Conservation (phyloP, 2,329 filamentous ascomycete genomes). For the Lachnellula hyalina region DNA sequence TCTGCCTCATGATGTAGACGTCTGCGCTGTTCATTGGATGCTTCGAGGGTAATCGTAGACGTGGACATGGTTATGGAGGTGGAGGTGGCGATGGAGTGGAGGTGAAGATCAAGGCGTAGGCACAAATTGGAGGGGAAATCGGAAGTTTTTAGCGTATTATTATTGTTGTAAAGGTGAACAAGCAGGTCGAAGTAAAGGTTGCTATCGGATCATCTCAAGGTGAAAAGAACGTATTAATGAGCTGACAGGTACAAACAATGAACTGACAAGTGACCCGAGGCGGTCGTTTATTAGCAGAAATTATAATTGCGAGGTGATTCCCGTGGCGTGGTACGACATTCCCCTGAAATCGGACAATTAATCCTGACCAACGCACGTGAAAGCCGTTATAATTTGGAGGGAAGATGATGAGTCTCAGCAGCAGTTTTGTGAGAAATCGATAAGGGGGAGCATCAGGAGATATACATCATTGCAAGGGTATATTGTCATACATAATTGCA, state of each 20-base stretch:
- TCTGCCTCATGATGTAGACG: conserved; percentile 62
- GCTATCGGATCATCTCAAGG: conserved; percentile 8
- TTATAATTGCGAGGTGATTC: conserved; percentile 7
- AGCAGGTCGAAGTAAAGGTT: conserved; percentile 4
- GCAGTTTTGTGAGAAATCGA: no score
- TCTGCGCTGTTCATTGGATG: conserved; percentile 39
- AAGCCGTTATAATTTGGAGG: no score
- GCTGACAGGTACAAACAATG: conserved; percentile 6
- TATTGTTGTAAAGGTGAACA: neutral
- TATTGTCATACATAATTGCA: no score
- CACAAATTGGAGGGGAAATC: neutral
- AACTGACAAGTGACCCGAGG: conserved; percentile 12
- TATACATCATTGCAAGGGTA: no score
- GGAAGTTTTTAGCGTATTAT: conserved; percentile 2
- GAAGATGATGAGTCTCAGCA: no score
- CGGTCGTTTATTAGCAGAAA: neutral
- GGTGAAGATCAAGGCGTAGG: neutral
- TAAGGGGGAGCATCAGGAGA: no score
- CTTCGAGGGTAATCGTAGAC: conserved; percentile 7
- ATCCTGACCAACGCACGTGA: no score
- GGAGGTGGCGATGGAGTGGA: neutral
- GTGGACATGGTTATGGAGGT: conserved; percentile 8
- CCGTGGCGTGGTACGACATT: conserved; percentile 15
- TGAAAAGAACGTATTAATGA: conserved; percentile 3
- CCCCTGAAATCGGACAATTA: conserved; percentile 4